Conservation (phyloP, 2,329 filamentous ascomycete species). For the Lasiodiplodia sp. region DNA sequence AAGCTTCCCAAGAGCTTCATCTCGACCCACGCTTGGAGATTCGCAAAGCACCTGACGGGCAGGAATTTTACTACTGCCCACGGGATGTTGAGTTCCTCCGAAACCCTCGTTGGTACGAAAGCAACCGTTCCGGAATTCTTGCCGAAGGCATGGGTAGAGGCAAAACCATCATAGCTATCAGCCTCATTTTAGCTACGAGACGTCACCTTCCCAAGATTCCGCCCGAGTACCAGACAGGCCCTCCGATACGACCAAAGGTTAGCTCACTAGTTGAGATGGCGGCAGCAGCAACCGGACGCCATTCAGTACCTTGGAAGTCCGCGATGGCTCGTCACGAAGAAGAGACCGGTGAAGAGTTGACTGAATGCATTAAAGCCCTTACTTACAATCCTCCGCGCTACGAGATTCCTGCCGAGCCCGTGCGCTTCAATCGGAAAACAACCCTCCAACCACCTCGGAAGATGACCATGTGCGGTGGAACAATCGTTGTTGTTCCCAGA, state of each 20-base stretch:
- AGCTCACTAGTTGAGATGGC: slow-evolving; percentile 78
- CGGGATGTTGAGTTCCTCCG: slow-evolving; percentile 67
- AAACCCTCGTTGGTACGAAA: slow-evolving; percentile 76
- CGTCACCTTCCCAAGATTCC: slow-evolving; percentile 72
- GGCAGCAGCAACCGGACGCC: slow-evolving; percentile 70
- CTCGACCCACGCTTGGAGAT: slow-evolving; percentile 76
- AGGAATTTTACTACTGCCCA: slow-evolving; percentile 73
- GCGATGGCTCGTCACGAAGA: slow-evolving; percentile 64
- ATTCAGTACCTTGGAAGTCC: slow-evolving; percentile 73
- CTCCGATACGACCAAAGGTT: slow-evolving; percentile 55
- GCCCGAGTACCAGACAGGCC: slow-evolving; percentile 60
- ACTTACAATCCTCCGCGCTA: slow-evolving; percentile 48
- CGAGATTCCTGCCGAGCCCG: slow-evolving; percentile 49
- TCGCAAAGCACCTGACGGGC: slow-evolving; percentile 66
- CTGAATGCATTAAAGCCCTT: slow-evolving; percentile 37
- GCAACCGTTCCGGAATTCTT: slow-evolving; percentile 76
- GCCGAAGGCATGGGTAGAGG: slow-evolving; percentile 81
- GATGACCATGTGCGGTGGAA: slow-evolving; percentile 72
- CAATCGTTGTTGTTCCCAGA: slow-evolving; percentile 79
- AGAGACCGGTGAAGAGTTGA: slow-evolving; percentile 56
- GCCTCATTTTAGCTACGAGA: slow-evolving; percentile 74
- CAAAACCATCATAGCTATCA: slow-evolving; percentile 86
- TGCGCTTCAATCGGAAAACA: slow-evolving; percentile 53
- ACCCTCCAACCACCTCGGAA: slow-evolving; percentile 51
- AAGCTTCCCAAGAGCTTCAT: slow-evolving; percentile 68